Evolutionary conservation across 768 basidiomycete genomes (phyloP), one percentile per base, ranked within the genome.

Genomic region (Zangia roseola): DNA sequence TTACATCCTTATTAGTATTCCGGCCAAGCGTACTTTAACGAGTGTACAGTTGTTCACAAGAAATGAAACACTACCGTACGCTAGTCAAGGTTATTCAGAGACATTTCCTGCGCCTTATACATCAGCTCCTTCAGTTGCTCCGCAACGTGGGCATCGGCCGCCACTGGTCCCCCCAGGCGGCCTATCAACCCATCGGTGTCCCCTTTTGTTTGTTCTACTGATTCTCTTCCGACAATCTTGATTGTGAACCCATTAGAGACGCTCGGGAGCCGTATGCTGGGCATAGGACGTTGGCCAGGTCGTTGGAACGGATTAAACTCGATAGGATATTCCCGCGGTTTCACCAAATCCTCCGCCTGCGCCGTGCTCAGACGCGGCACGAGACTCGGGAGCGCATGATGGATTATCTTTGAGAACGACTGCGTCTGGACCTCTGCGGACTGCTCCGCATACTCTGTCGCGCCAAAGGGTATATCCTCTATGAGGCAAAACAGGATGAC

Each of bases 361-460:
- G 36, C 43, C 14, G 52, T 57, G 47, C 21, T 52, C 59, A 68
- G 49, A 5, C 55, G 65, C 24, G 62, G 53, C 34, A 42, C 55
- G 25, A 68, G 47, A 26, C 41, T 54, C 12, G 66, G 64, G 17
- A 65, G 25, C n/a, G 59, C 64, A 24, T 59, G 45, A 10, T 53
- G 43, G 23, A 68, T 55, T 21, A 69, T 63, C 51, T 68, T 61
- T 14, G 68, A 34, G n/a, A 69, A 50, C 10, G 57, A 59, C 16
- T 62, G 65, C 13, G 43, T 52, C 39, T 68, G 68, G 30, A 63
- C 53, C 44, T 69, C 66, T 1, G 68, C 63, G 9, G 69, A 69
- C 43, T 69, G 69, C 10, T 69, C 68, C n/a, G 69, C 68, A 8
- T 69, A 71, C 38, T 71, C 68, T 7, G 68, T 71, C 45, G 59